phyloP scores from a whole-genome alignment of 208 protist genomes.

The Acanthamoeba culbertsoni region DNA sequence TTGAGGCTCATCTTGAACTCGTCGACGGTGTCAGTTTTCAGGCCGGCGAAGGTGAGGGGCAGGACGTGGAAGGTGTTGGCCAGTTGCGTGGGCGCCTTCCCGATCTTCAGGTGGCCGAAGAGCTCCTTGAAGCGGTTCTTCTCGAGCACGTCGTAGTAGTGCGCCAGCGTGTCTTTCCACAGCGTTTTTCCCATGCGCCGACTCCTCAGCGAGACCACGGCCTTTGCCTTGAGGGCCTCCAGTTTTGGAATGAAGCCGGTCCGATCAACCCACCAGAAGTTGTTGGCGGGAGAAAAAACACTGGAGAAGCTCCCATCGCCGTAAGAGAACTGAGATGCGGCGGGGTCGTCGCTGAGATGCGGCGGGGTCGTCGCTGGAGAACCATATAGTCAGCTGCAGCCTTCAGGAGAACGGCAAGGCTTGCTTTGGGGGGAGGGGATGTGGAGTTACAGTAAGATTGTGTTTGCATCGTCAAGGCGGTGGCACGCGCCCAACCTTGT shows the following conservation, averaged over 20 bases:
- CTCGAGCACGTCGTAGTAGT: neutral
- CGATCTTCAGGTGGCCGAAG: constrained; percentile 54
- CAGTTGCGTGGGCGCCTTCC: neutral
- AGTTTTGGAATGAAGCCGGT: neutral
- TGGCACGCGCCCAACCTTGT: too few relatives aligned
- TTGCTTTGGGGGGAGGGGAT: too few relatives aligned
- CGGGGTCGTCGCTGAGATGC: neutral
- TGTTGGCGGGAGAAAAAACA: neutral
- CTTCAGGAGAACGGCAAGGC: too few relatives aligned
- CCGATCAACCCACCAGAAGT: neutral
- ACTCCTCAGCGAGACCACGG: constrained; percentile 17
- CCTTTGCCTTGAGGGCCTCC: neutral
- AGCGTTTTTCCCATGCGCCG: constrained; percentile 46
- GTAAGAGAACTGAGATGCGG: neutral
- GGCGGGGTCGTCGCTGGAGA: neutral
- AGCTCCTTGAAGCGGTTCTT: constrained; percentile 12
- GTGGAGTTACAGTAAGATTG: too few relatives aligned
- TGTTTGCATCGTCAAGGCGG: too few relatives aligned
- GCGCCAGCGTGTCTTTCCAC: neutral
- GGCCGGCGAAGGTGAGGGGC: neutral
- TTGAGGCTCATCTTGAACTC: neutral
- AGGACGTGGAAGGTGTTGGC: constrained; percentile 56
- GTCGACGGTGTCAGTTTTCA: neutral
- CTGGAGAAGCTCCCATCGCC: neutral
- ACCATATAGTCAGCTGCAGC: too few relatives aligned